Evolutionary conservation across 176 grass and related monocot species (phyloP).

Genomic region (Hordeum marinum): DNA sequence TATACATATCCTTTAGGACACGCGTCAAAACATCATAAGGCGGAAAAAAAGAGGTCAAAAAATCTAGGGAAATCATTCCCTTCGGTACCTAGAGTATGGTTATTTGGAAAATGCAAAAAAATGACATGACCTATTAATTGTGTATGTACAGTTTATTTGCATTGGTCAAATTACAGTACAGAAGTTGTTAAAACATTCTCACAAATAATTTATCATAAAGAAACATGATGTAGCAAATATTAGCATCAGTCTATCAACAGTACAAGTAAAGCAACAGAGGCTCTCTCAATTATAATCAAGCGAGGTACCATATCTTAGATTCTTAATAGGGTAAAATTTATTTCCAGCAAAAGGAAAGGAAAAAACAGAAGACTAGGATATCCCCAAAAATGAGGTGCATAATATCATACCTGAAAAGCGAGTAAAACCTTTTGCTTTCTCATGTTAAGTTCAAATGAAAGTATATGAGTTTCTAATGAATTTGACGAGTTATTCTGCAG

Average conservation of each 20-base stretch:
- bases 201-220: not conserved
- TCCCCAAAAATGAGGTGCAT: not conserved
- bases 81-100: too few relatives aligned
- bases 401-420: conserved; percentile 79
- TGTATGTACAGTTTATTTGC: not conserved
- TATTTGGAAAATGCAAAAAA: not conserved
- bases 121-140: not conserved
- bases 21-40: too few relatives aligned
- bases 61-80: too few relatives aligned
- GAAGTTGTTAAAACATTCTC: not conserved
- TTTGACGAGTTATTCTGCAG: conserved; percentile 86
- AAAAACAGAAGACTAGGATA: not conserved
- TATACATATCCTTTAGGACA: too few relatives aligned
- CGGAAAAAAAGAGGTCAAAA: too few relatives aligned
- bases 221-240: not conserved
- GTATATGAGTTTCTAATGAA: conserved; percentile 80
- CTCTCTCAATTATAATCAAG: not conserved
- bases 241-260: not conserved
- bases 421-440: conserved; percentile 92
- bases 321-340: not conserved
- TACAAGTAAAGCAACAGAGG: not conserved
- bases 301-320: not conserved
- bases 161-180: not conserved
- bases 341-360: not conserved
- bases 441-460: conserved; percentile 98